Percentiles rank a stretch among this genome's conserved stretches.
Evolutionary conservation across 2,329 filamentous ascomycete species (phyloP).

Genomic region (Fusarium azukiicola): DNA sequence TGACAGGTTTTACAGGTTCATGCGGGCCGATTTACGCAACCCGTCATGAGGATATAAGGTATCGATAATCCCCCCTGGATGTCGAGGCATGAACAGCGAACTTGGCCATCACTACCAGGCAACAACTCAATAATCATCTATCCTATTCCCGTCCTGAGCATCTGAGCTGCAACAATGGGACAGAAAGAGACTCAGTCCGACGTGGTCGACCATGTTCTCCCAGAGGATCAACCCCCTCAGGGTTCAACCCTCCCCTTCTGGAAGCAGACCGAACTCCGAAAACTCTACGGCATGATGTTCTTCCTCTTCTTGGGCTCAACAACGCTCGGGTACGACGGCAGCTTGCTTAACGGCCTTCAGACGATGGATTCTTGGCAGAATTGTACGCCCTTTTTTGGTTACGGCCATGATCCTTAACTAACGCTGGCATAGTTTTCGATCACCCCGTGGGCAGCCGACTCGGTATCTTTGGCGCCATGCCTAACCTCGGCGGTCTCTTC

Average conservation of each 20-base stretch:
- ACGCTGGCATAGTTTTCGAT: constrained; percentile 43
- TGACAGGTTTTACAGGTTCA: neutral
- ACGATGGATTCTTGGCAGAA: constrained; percentile 50
- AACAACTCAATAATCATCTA: neutral
- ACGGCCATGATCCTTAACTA: neutral
- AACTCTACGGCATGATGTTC: constrained; percentile 50
- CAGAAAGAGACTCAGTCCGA: constrained; percentile 28
- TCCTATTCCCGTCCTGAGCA: neutral
- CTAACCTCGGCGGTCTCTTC: constrained; percentile 50
- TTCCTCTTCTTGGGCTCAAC: constrained; percentile 53
- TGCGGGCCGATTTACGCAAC: constrained; percentile 14
- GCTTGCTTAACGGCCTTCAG: constrained; percentile 47
- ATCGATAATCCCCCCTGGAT: constrained; percentile 1
- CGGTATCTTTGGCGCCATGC: constrained; percentile 52
- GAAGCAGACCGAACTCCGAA: constrained; percentile 50
- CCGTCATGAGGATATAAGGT: constrained; percentile 19
- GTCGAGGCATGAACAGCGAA: neutral
- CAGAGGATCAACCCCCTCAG: constrained; percentile 30
- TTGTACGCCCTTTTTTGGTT: constrained; percentile 7
- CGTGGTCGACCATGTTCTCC: constrained; percentile 32
- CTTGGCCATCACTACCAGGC: neutral
- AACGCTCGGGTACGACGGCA: constrained; percentile 47
- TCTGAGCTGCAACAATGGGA: constrained; percentile 24
- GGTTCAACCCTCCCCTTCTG: constrained; percentile 46
- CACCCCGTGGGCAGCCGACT: constrained; percentile 49